Base-by-base conservation (phyloP, 163 green algal species). In the Chlamydomonas reinhardtii region DNA sequence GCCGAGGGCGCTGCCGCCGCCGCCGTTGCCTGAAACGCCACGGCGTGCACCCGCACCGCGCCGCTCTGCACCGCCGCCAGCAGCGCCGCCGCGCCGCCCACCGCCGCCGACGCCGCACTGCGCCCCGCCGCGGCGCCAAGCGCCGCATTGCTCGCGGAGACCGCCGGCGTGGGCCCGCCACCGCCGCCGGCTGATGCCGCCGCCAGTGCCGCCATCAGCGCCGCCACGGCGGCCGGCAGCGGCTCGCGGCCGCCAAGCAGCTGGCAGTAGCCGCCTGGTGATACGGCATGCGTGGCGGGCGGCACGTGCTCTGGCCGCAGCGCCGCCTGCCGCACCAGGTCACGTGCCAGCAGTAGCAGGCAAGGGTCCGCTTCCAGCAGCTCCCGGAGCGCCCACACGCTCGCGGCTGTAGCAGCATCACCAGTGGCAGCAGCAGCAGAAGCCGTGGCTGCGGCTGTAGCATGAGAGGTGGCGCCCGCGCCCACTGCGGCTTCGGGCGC, bases 311-410 rank as follows among this genome's bases (percentile, higher is more conserved):
- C 80, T 1, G 80, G 80, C 1, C 80, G 69, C 5, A 66, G 32
- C 24, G 80, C 80, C 2, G 80, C 80, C 56, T 80, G 80, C 2
- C 80, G 69, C 31, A 86, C 24, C 54, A 86, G 35, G 71, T 86
- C 80, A 11, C 70, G 27, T 2, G n/a, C 69, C 70, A 86, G 34
- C 43, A 86, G 54, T 34, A 64, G 35, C 56, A 79, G 35, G 70
- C 80, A 86, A 0, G 80, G 69, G 54, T 86, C 80, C 14, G 35
- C 19, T 24, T 86, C 70, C 14, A 86, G 56, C 16, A 79, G 56
- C 54, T 86, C 80, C 25, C 70, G 80, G 4, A 86, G 8, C n/a
- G 20, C 54, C 70, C 80, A 86, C 29, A 54, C 31, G 32, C 73
- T 71, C 37, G 43, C 76, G 16, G 54, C 76, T 15, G 25, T 29